Base-by-base conservation (phyloP, 225 moss, liverwort and hornwort genomes). In the Marchantia polymorpha region DNA sequence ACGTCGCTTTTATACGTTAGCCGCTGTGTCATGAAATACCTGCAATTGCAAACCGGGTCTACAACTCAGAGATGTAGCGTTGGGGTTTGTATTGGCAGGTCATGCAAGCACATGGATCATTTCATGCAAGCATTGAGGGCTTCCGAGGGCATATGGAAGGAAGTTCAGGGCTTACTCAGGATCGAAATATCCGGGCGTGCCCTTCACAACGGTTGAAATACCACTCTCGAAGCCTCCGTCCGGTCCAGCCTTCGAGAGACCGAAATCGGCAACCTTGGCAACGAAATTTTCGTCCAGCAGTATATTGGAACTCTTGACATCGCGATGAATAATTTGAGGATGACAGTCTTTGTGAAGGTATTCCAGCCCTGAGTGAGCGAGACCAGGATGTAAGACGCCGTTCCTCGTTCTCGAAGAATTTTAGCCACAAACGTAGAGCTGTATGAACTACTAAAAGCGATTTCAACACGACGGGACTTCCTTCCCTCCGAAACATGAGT, bases 101-200 rank as follows among this genome's bases (percentile, higher is more conserved):
- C 17, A 58, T 5, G 15, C 58, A 16, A 16, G 58, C 58, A 64
- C n/a, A 12, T 19, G 1, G 19, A 56, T 56, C 19, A 56, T 12
- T 6, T 56, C 56, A 56, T 64, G 64, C 64, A 29, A 39, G 7
- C 27, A 0, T 31, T 69, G 25, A 64, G 12, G 0, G 10, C 30
- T 3, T 30, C 12, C 39, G 19, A 69, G n/a, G 3, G 12, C 5
- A 30, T 69, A 30, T 39, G 39, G 2, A 0, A 69, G 13, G 12
- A 31, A n/a, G 26, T 12, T 47, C 49, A 7, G 47, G 20, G 3
- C 73, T 53, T 93, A 95, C 81, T 95, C 93, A 26, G 95, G 95
- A 82, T 95, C 95, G 81, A 95, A 83, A 77, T 95, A 95, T 9
- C 94, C 94, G 16, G 94, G 94, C 52, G 94, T 95, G 73, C 94